A percentile compares a stretch with the other conserved stretches of the same genome.
Conservation (phyloP, 75 land plant species). For the Sequoia sempervirens region DNA sequence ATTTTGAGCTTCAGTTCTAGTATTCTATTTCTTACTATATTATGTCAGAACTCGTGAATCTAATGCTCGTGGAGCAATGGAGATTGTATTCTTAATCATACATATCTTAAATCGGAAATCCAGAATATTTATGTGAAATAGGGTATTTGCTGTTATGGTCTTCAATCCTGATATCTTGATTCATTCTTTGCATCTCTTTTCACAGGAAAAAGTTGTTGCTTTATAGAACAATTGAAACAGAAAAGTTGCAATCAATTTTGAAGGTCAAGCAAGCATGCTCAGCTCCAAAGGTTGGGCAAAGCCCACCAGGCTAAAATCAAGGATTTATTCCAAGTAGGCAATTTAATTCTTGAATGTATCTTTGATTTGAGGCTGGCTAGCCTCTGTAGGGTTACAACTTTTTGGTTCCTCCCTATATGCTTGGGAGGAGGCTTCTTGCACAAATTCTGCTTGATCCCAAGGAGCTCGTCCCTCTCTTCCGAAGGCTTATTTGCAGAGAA, state of each 20-base stretch:
- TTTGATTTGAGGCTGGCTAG: too few relatives aligned
- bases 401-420: too few relatives aligned
- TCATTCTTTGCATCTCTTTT: background rate
- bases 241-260: background rate
- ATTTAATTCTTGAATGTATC: too few relatives aligned
- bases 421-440: too few relatives aligned
- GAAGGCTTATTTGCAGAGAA: too few relatives aligned
- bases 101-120: background rate
- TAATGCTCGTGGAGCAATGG: background rate
- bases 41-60: background rate
- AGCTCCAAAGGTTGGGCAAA: background rate
- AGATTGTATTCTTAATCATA: background rate
- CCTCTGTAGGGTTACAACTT: too few relatives aligned
- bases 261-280: background rate
- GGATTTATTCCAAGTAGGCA: too few relatives aligned
- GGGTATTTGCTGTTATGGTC: background rate
- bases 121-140: background rate
- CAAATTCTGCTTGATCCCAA: too few relatives aligned
- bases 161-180: background rate
- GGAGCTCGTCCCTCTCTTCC: too few relatives aligned
- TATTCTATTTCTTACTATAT: too few relatives aligned
- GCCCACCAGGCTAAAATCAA: background rate
- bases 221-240: background rate
- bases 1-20: too few relatives aligned
- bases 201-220: background rate